These are phyloP conservation scores for Carex kokanica DNA, from an alignment of 176 grass and related monocot genomes.

Conservation along the genomic window DNA sequence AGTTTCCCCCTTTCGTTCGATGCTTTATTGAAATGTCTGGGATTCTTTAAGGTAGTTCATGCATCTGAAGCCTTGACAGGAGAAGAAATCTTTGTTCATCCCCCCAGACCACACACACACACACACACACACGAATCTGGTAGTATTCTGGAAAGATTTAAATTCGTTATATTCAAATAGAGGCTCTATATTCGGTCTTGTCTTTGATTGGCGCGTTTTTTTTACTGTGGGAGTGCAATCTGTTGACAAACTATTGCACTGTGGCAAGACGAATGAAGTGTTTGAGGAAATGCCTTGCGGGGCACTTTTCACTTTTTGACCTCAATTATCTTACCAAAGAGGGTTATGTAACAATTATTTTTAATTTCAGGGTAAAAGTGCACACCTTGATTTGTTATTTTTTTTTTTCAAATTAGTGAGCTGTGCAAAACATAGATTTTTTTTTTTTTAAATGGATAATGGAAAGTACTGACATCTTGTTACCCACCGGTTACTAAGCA, in stretches of 20 bases:
- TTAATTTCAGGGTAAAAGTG: not conserved
- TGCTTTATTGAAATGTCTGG: not conserved
- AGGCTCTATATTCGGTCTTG: too few species aligned
- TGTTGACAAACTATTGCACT: not conserved
- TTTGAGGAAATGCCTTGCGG: not conserved
- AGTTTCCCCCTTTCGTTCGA: not conserved
- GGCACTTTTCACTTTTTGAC: not conserved
- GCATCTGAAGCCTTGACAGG: not conserved
- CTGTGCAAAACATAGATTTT: not conserved
- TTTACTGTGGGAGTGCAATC: not conserved
- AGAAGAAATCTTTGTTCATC: not conserved
- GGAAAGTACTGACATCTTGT: constrained; percentile 16
- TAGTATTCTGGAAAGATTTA: not conserved
- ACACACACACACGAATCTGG: not conserved
- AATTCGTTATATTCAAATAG: not conserved
- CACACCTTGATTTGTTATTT: constrained; percentile 30
- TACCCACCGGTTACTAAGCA: not conserved
- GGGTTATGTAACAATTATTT: not conserved
- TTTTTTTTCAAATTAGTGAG: not conserved
- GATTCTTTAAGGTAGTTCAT: constrained; percentile 4
- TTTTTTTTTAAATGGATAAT: not conserved
- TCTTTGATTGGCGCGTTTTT: not conserved
- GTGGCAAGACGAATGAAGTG: not conserved
- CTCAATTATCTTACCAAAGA: not conserved
- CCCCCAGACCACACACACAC: constrained; percentile 6